Evolutionary conservation across 441 rosid species (phyloP).

Genomic region (Erodium texanum): DNA sequence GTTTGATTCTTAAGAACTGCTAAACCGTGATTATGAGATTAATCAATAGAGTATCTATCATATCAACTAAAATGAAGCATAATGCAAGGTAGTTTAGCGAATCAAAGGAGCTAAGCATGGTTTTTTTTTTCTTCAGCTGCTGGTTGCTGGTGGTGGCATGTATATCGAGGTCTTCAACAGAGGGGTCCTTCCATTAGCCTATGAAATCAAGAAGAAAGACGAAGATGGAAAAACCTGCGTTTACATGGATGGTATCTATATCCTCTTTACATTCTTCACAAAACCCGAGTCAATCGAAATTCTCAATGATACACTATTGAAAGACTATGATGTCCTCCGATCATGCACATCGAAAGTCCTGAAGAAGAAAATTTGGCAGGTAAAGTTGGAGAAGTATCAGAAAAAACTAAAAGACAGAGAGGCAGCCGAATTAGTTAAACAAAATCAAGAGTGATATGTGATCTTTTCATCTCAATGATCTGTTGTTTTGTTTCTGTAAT

Average conservation of each 20-base stretch:
- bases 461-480: too few relatives aligned
- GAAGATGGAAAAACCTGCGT: constrained; percentile 77
- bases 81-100: background rate
- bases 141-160: constrained; percentile 95
- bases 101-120: background rate
- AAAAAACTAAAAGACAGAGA: too few relatives aligned
- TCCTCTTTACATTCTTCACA: constrained; percentile 47
- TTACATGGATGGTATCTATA: constrained; percentile 83
- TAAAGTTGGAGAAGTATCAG: too few relatives aligned
- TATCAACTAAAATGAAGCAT: too few relatives aligned
- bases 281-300: constrained; percentile 16
- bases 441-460: too few relatives aligned
- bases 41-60: too few relatives aligned
- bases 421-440: too few relatives aligned
- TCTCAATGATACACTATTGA: constrained; percentile 11
- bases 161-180: constrained; percentile 87
- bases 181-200: constrained; percentile 65
- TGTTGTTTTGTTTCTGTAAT: too few relatives aligned
- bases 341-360: constrained; percentile 19
- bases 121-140: constrained; percentile 42
- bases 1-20: too few relatives aligned
- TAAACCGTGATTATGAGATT: too few relatives aligned
- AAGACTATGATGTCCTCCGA: constrained; percentile 21
- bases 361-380: too few relatives aligned
- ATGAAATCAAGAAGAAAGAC: constrained; percentile 40